Evolutionary conservation across 2,329 filamentous ascomycete species (phyloP), one percentile per base, ranked within the genome.

Genomic region (Macroventuria anomochaeta): DNA sequence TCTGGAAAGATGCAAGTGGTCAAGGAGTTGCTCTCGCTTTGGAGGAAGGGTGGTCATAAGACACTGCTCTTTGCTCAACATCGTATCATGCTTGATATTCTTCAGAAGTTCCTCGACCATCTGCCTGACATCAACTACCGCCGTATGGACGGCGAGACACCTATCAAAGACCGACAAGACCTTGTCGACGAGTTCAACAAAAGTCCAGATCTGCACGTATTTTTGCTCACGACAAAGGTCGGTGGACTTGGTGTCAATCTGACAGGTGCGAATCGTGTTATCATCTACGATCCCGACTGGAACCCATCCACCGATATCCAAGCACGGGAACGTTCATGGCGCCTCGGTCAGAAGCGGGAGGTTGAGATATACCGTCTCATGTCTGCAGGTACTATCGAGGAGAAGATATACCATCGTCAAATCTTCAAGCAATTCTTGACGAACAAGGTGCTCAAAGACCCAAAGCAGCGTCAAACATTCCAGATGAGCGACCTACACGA

Each of bases 201-300:
- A 12, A 84, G 90, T 42, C 86, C 89, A 0, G 77, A 88, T 32
- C 79, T 97, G 5, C 87, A 97, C 65, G 86, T 99, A 0, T 99
- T 99, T 68, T 80, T 99, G 1, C 83, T 99, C 48, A 97, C 95
- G 0, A 99, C 96, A 0, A 96, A 96, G 70, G 96, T 97, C 15
- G 95, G 95, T 38, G 95, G 95, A 0, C 80, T 99, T 12, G 95
- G 95, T 5, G 89, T 96, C 39, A 99, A 99, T 63, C 79, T 99
- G 18, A 99, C 95, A 0, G 95, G 95, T 7, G 95, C 95, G 5
- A 91, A 96, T 70, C 87, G 95, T 28, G 93, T 99, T 59, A 96
- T 99, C 69, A 97, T 99, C 48, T 99, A 95, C 69, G 96, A 99
- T 68, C 96, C 95, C 0, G 95, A 99, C 71, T 99, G 95, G 95